Evolutionary conservation across 1,139 yeast genomes (phyloP).

Genomic region (Pichia sp.): DNA sequence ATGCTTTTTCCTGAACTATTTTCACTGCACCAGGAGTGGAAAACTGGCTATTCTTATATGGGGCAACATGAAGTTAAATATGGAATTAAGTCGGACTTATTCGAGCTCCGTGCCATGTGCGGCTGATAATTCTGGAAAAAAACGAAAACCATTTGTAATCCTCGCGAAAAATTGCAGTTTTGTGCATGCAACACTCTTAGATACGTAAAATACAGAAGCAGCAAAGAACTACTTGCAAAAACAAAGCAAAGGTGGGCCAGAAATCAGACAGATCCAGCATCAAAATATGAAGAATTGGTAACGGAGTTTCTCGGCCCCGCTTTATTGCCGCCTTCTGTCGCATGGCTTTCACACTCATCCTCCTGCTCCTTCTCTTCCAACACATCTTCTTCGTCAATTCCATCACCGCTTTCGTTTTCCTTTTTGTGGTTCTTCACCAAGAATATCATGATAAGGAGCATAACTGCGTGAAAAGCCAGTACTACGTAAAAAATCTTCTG

Average conservation of each 20-base stretch:
- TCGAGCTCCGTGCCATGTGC: too few species aligned
- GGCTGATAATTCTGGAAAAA: too few species aligned
- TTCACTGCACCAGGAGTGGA: too few species aligned
- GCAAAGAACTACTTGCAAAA: background rate
- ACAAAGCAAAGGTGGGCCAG: background rate
- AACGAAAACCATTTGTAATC: too few species aligned
- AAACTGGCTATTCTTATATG: too few species aligned
- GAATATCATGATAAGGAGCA: constrained; percentile 7
- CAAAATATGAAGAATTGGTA: background rate
- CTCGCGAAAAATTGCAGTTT: background rate
- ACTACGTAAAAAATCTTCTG: constrained; percentile 11
- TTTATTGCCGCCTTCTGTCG: background rate
- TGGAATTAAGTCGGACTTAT: too few species aligned
- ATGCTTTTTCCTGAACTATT: too few species aligned
- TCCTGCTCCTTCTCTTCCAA: background rate
- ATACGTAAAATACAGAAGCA: background rate
- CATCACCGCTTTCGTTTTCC: background rate
- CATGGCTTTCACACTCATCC: background rate
- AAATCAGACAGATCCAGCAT: background rate
- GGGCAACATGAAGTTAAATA: too few species aligned
- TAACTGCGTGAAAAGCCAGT: constrained; percentile 11
- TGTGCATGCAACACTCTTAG: background rate
- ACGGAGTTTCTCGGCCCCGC: background rate
- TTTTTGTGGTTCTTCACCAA: background rate
- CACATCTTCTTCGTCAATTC: background rate